Conservation (phyloP, 345 rosid genomes). For the Heritiera littoralis region DNA sequence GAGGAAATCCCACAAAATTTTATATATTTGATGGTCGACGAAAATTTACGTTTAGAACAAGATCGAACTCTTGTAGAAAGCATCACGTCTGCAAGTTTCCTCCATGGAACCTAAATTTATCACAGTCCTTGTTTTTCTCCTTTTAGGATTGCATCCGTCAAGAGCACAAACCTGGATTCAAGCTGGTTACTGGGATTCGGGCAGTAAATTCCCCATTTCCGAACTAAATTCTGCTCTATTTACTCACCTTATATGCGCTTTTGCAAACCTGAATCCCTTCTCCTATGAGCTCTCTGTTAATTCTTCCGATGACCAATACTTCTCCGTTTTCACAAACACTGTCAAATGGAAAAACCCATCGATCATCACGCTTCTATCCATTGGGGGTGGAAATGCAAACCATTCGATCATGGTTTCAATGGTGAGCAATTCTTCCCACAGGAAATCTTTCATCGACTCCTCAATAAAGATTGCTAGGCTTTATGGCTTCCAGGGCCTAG, state of each 20-base stretch:
- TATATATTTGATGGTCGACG: too few species aligned
- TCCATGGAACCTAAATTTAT: not conserved
- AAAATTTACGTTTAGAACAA: too few species aligned
- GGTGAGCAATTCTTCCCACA: constrained; percentile 16
- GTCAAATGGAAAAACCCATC: constrained; percentile 30
- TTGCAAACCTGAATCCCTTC: constrained; percentile 30
- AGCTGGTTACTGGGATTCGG: constrained; percentile 33
- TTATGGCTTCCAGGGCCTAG: constrained; percentile 33
- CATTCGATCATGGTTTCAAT: not conserved
- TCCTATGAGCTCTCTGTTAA: constrained; percentile 23
- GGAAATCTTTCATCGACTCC: constrained; percentile 17
- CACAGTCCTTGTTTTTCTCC: not conserved
- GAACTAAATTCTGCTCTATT: constrained; percentile 34
- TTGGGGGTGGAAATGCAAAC: constrained; percentile 14
- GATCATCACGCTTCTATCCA: constrained; percentile 27
- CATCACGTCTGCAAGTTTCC: not conserved
- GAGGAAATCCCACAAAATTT: too few species aligned
- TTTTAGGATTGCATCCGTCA: not conserved
- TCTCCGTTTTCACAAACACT: constrained; percentile 15
- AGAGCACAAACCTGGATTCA: constrained; percentile 32
- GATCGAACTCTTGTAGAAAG: too few species aligned
- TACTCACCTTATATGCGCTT: constrained; percentile 39
- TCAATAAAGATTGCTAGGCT: constrained; percentile 24
- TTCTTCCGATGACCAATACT: constrained; percentile 1
- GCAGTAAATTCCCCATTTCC: constrained; percentile 20